Evolutionary conservation across 1,284 basidiomycete species (phyloP), one percentile per base, ranked within the genome.

Genomic region (Rhodotorula sp.): DNA sequence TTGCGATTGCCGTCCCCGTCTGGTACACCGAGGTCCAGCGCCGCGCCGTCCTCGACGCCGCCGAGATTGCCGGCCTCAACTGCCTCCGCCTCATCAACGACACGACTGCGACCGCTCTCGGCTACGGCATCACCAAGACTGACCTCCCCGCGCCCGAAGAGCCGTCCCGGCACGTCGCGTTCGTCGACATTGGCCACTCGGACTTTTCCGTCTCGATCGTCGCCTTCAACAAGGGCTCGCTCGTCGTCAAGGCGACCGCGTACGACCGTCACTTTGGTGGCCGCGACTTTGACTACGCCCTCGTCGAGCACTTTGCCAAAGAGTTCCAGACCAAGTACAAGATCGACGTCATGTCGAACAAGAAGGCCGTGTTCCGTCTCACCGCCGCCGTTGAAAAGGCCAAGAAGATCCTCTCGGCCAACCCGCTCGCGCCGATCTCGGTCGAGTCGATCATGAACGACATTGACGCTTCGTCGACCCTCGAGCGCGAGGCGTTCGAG

Each of bases 401-500:
- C 76, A 90, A 89, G 85, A 89, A 89, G 84, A 84, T 89, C 61
- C 84, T 90, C 43, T 89, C 88, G 39, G 94, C 94, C 75, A 96
- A 97, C 84, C 82, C 86, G 15, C 91, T 96, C 82, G 87, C 91
- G 0, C 89, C 91, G 5, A 84, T 97, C 76, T 93, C 89, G 80
- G 92, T 97, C 80, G 94, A 97, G 82, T 92, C 90, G 71, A 89
- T 97, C 85, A 89, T 93, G 90, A 91, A 90, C 83, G 93, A 97
- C 81, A 83, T 97, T 73, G 88, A 89, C 81, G 88, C 87, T 16
- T 84, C 85, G 21, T 87, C 86, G 56, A 85, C 85, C 72, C 81
- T 89, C 71, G 85, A 80, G 59, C 86, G 88, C 78, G 87, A 88
- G 71, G 80, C 84, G 68, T 87, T 88, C 78, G 88, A 90, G 82